Evolutionary conservation across 345 rosid species (phyloP).

Genomic region (Bruguiera parviflora): DNA sequence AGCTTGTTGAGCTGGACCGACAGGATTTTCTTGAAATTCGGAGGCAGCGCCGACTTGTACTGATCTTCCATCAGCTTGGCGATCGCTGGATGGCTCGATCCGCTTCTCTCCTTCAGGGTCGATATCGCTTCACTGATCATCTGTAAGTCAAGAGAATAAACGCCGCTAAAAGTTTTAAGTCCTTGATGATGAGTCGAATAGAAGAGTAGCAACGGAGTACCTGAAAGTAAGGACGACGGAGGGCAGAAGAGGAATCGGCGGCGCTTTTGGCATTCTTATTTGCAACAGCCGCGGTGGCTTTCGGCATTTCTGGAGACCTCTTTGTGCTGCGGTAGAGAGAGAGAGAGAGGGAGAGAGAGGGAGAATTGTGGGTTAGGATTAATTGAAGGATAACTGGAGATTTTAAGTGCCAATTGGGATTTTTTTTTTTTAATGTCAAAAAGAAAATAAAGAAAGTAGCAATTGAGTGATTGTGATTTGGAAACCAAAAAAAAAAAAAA

Average conservation of each 20-base stretch:
- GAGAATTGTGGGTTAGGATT: background rate
- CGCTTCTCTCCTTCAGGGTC: slow-evolving; percentile 23
- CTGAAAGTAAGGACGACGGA: slow-evolving; percentile 22
- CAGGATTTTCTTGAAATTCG: slow-evolving; percentile 22
- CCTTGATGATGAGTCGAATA: background rate
- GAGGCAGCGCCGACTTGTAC: slow-evolving; percentile 15
- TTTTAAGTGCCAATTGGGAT: too few relatives aligned
- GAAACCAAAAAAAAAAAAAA: too few relatives aligned
- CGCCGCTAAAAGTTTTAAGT: background rate
- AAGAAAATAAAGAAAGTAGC: too few relatives aligned
- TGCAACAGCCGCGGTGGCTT: slow-evolving; percentile 2
- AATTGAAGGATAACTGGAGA: too few relatives aligned
- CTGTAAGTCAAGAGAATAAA: slow-evolving; percentile 6
- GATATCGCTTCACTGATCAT: slow-evolving; percentile 30
- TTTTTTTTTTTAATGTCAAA: too few relatives aligned
- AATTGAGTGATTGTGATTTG: background rate
- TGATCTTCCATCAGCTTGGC: slow-evolving; percentile 26
- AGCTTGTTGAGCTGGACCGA: slow-evolving; percentile 17
- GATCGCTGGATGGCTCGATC: slow-evolving; percentile 36
- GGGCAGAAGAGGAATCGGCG: background rate
- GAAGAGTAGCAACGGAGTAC: background rate
- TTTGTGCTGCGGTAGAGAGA: too few relatives aligned
- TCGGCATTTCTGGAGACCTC: slow-evolving; percentile 7
- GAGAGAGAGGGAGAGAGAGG: background rate
- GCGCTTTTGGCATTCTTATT: background rate